These are phyloP conservation scores for Rhizopogon roseolus DNA, from an alignment of 768 basidiomycete genomes.

Conservation along the genomic window DNA sequence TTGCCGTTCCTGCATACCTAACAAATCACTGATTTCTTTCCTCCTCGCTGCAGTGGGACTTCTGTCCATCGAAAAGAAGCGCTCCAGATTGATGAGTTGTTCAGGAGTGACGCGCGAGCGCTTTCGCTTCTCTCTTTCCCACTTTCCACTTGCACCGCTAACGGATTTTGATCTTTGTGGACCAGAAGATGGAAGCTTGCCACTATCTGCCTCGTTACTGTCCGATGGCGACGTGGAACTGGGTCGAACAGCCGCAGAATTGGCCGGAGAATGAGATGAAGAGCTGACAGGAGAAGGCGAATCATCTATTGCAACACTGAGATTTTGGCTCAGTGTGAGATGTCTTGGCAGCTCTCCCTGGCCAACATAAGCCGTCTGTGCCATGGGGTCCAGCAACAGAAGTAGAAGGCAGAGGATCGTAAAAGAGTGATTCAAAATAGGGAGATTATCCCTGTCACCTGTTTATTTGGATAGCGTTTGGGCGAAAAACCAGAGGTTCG, in stretches of 20 bases:
- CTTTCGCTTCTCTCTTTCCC: constrained; percentile 59
- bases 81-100: constrained; percentile 73
- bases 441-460: neutral
- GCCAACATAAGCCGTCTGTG: constrained; percentile 13
- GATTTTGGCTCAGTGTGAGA: constrained; percentile 20
- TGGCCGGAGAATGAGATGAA: constrained; percentile 26
- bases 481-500: neutral
- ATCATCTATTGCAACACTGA: constrained; percentile 14
- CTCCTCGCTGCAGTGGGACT: constrained; percentile 69
- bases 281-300: constrained; percentile 23
- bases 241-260: constrained; percentile 12
- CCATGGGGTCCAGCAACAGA: constrained; percentile 12
- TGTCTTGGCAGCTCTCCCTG: constrained; percentile 16
- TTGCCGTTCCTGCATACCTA: constrained; percentile 84
- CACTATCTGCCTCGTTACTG: constrained; percentile 23
- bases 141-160: constrained; percentile 19
- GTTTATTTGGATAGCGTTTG: constrained; percentile 1
- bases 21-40: constrained; percentile 65
- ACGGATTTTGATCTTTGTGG: constrained; percentile 31
- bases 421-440: neutral
- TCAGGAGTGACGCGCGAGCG: constrained; percentile 76
- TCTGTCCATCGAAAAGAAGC: constrained; percentile 60
- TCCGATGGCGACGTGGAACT: constrained; percentile 21
- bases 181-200: constrained; percentile 29
- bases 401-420: neutral